Evolutionary conservation across 371 early-diverging fungal species (phyloP), one percentile per base, ranked within the genome.

Genomic region (Batkoa obscura): DNA sequence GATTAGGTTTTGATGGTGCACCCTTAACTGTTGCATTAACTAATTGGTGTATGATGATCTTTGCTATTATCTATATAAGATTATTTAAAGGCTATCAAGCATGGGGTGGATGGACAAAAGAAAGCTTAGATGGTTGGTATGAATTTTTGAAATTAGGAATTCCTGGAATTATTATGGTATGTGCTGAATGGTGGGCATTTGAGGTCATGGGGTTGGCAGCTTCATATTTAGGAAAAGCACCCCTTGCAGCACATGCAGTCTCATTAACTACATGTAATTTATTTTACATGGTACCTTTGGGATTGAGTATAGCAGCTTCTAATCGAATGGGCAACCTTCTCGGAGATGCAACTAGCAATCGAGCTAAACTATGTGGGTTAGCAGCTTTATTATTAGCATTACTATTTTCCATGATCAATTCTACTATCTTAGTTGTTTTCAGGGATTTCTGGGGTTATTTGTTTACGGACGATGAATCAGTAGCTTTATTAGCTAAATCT

Each of bases 41-140:
- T 15, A 81, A 86, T 63, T 80, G 79, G 77, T 17, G 68, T 2
- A 52, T 83, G 10, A 67, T 82, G 17, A 32, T 70, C 4, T 54
- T 83, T 4, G 59, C 82, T 1, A 42, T 82, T 5, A 35, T 72
- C 10, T 94, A 91, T 52, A 72, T 79, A 32, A 59, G 63, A 42
- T 81, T 66, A 59, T 68, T 86, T 48, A 68, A 72, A 12, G 91
- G 90, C 1, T 63, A 69, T 13, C 69, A 74, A 31, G 74, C 76
- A 1, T 94, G 90, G 89, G 87, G 86, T 30, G 91, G 90, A 8
- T 90, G 89, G 86, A 76, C 82, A 2, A 65, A 73, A 23, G 79
- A 80, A 49, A 75, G 80, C 5, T 63, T 88, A 31, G 62, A 66
- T 43, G 70, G 70, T 3, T 79, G 77, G 78, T 71, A 72, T 59